Percentiles rank a stretch among this genome's conserved stretches.
These are phyloP conservation scores for Croton laevigatus DNA, from an alignment of 441 rosid genomes.

Conservation along the genomic window DNA sequence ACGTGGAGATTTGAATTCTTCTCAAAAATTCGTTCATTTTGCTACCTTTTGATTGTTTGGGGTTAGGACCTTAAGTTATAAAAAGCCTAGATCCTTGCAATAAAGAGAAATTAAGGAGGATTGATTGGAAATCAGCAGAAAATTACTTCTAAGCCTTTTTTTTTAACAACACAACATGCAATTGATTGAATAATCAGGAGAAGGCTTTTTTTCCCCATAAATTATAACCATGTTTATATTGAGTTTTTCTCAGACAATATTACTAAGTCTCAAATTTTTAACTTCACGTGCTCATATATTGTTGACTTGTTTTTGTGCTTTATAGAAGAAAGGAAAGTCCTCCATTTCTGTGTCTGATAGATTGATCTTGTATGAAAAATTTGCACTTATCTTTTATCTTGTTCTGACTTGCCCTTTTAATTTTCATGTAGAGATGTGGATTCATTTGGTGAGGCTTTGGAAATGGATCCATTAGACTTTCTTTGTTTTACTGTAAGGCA, in stretches of 20 bases:
- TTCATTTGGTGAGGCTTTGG: conserved; percentile 47
- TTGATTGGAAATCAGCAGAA: no score
- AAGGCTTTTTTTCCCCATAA: not conserved
- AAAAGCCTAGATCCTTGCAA: not conserved
- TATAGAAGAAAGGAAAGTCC: not conserved
- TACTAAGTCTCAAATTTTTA: not conserved
- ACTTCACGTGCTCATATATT: not conserved
- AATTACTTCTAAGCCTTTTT: not conserved
- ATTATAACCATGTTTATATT: not conserved
- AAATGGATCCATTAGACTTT: conserved; percentile 40
- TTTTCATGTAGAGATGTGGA: conserved; percentile 47
- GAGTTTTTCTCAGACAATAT: not conserved
- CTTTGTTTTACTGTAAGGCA: conserved; percentile 45
- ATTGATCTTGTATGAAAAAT: not conserved
- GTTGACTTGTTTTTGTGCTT: not conserved
- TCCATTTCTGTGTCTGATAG: not conserved
- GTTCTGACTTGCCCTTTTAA: conserved; percentile 19
- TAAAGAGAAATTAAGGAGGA: not conserved
- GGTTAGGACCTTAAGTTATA: not conserved
- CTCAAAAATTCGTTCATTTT: not conserved
- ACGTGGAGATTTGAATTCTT: not conserved
- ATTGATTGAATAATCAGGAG: not conserved
- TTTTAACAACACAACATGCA: not conserved
- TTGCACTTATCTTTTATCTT: not conserved
- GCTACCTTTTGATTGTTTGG: not conserved